A percentile compares a stretch with the other conserved stretches of the same genome.
phyloP scores from a whole-genome alignment of 2,329 filamentous ascomycete species.

The Phoma sp. region DNA sequence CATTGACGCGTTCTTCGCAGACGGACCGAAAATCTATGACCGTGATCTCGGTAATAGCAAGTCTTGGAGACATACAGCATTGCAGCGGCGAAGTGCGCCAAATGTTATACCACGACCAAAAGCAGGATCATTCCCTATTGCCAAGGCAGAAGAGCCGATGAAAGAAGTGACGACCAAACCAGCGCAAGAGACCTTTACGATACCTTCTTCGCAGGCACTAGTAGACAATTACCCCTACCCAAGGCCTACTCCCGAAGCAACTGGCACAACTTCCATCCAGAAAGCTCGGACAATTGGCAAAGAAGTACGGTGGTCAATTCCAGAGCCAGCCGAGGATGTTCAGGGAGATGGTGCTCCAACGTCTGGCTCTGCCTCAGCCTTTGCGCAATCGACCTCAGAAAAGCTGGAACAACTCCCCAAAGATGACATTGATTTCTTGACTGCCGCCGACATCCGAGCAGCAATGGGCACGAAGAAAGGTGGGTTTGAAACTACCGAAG shows the following conservation, averaged over 20 bases:
- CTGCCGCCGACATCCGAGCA: slow-evolving; percentile 52
- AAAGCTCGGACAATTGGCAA: background rate
- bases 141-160: background rate
- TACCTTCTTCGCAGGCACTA: slow-evolving; percentile 14
- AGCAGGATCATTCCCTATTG: background rate
- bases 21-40: slow-evolving; percentile 8
- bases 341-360: background rate
- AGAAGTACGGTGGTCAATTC: background rate
- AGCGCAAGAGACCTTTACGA: slow-evolving; percentile 3
- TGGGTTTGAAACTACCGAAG: slow-evolving; percentile 18
- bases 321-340: background rate
- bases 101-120: background rate
- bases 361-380: background rate
- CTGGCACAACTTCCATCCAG: background rate
- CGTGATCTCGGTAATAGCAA: slow-evolving; percentile 5
- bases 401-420: slow-evolving; percentile 45
- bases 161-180: background rate
- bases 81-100: slow-evolving; percentile 21
- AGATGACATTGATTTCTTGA: slow-evolving; percentile 53
- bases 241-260: background rate
- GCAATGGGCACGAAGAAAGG: slow-evolving; percentile 46
- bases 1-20: slow-evolving; percentile 34
- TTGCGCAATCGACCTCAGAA: slow-evolving; percentile 28
- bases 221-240: slow-evolving; percentile 15
- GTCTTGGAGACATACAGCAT: slow-evolving; percentile 37